A percentile compares a stretch with the other conserved stretches of the same genome.
These are phyloP conservation scores for Mikania micrantha DNA, from an alignment of 129 eudicot genomes.

Conservation along the genomic window DNA sequence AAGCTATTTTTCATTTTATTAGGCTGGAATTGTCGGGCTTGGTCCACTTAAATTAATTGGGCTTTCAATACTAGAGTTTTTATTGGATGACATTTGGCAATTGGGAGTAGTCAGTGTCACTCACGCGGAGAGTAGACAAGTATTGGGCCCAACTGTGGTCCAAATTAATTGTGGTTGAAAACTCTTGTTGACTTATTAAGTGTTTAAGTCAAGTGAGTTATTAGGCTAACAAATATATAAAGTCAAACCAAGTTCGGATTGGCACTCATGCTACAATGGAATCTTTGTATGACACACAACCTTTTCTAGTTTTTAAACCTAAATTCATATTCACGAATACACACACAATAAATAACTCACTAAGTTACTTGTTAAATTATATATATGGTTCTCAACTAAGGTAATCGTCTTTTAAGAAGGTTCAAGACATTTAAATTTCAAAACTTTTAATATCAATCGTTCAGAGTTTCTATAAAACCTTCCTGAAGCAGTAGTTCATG, in stretches of 20 bases:
- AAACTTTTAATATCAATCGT: too few relatives aligned
- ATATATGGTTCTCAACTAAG: too few relatives aligned
- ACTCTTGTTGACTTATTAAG: slow-evolving; percentile 11
- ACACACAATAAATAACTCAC: too few relatives aligned
- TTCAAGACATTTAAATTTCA: too few relatives aligned
- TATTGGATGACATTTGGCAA: slow-evolving; percentile 22
- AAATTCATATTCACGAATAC: too few relatives aligned
- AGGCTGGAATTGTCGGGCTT: slow-evolving; percentile 25
- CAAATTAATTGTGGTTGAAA: background rate
- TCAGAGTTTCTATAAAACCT: too few relatives aligned
- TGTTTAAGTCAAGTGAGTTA: background rate
- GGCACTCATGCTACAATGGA: too few relatives aligned
- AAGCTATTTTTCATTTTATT: slow-evolving; percentile 24
- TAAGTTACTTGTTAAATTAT: too few relatives aligned
- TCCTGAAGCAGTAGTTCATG: too few relatives aligned
- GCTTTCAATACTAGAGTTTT: slow-evolving; percentile 18
- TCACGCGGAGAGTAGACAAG: slow-evolving; percentile 4
- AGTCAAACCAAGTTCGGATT: slow-evolving; percentile 19
- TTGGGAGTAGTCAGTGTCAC: background rate
- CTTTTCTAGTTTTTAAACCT: too few relatives aligned
- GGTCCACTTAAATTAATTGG: slow-evolving; percentile 27
- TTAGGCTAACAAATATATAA: slow-evolving; percentile 4
- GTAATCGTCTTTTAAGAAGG: too few relatives aligned
- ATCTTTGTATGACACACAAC: too few relatives aligned
- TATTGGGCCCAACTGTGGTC: slow-evolving; percentile 14